Conservation (phyloP, 305 asterid species). For the Fraxinus dipetala region DNA sequence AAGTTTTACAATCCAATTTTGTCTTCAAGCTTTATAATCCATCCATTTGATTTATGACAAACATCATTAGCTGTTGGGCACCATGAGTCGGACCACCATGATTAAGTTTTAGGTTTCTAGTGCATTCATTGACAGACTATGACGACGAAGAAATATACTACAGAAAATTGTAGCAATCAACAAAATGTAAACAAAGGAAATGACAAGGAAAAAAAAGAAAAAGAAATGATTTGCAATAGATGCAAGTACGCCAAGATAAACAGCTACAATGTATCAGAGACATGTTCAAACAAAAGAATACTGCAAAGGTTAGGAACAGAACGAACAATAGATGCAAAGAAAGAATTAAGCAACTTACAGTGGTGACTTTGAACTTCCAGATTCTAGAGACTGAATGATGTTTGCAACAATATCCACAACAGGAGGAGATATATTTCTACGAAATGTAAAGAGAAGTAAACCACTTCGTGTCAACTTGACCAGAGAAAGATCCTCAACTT, state of each 20-base stretch:
- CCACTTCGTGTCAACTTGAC: constrained; percentile 48
- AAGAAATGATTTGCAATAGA: neutral
- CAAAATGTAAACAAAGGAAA: neutral
- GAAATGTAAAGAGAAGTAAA: constrained; percentile 39
- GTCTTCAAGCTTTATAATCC: neutral
- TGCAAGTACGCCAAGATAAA: neutral
- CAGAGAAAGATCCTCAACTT: constrained; percentile 34
- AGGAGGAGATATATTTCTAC: constrained; percentile 28
- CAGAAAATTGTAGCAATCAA: neutral
- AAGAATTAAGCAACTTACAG: constrained; percentile 30
- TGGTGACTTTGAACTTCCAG: constrained; percentile 35
- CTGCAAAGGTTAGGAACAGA: neutral
- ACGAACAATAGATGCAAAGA: neutral
- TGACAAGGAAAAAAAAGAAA: neutral
- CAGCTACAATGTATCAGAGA: neutral
- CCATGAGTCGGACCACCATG: neutral
- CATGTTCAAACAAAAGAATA: neutral
- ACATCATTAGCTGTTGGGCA: neutral
- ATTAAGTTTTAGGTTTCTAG: neutral
- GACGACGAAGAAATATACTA: neutral
- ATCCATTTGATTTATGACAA: neutral
- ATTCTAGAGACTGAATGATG: constrained; percentile 33
- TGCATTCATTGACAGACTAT: neutral
- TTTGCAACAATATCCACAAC: constrained; percentile 34
- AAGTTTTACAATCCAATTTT: neutral